phyloP scores from a whole-genome alignment of 1,284 basidiomycete species.

The Cutaneotrichosporon cavernicola region DNA sequence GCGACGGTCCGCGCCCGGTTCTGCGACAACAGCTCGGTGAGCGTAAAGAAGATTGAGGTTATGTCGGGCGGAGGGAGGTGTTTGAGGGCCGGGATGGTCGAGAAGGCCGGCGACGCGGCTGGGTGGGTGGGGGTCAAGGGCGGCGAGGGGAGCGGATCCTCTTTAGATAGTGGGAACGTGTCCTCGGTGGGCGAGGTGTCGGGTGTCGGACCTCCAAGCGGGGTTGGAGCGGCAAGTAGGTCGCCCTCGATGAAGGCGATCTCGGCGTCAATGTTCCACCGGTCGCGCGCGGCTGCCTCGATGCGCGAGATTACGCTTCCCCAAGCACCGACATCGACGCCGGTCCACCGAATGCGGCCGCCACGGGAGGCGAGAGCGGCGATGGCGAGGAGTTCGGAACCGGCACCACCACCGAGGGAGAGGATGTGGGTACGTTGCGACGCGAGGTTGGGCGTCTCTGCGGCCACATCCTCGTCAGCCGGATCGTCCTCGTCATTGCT shows the following conservation, averaged over 20 bases:
- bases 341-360: slow-evolving; percentile 31
- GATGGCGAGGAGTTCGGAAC: slow-evolving; percentile 52
- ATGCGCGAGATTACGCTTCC: slow-evolving; percentile 35
- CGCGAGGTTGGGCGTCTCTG: neutral
- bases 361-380: slow-evolving; percentile 35
- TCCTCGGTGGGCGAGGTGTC: neutral
- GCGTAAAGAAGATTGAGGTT: slow-evolving; percentile 54
- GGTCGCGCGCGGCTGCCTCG: slow-evolving; percentile 23
- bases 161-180: neutral
- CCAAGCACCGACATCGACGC: slow-evolving; percentile 52
- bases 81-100: neutral
- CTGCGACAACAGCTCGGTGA: slow-evolving; percentile 54
- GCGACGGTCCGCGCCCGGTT: slow-evolving; percentile 49
- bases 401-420: slow-evolving; percentile 54
- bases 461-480: slow-evolving; percentile 11
- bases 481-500: neutral
- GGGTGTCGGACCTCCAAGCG: neutral
- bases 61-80: slow-evolving; percentile 29
- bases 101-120: slow-evolving; percentile 1
- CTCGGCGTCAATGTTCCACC: slow-evolving; percentile 33
- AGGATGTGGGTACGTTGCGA: slow-evolving; percentile 30
- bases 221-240: slow-evolving; percentile 29
- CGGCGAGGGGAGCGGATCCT: neutral
- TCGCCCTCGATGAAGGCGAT: slow-evolving; percentile 42
- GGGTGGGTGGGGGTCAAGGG: slow-evolving; percentile 1